Base-by-base conservation (phyloP, 805 yeast species). In the Candida glaebosa region DNA sequence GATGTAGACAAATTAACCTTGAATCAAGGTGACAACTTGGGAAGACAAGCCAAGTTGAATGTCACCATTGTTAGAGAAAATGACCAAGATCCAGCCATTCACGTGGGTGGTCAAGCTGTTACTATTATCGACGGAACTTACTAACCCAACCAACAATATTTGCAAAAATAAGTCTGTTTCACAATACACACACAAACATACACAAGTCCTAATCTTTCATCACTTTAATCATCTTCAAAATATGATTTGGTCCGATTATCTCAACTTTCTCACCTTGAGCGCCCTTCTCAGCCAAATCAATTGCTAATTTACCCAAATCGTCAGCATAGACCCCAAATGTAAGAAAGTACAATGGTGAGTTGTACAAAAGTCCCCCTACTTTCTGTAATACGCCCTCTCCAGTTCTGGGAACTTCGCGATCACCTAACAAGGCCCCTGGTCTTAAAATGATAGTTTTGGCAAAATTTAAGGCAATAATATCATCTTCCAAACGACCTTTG, bases 401-500 rank as follows among this genome's bases (percentile, higher is more conserved):
- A 0, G 76, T 78, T 40, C 69, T 73, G 2, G 60, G 44, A 5
- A 46, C 45, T 14, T 65, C 70, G 52, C 95, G 69, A 20, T 76
- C 74, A 3, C 96, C 96, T 4, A 86, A 51, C 28, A 88, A 64
- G 1, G 69, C 58, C 10, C 96, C 96, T 0, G 96, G 96, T 53
- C 87, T 74, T 42, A 89, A 60, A 46, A 89, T 83, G 39, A 87
- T 75, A 1, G 89, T 80, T 40, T 79, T 70, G n/a, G 81, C 82
- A 60, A 87, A 89, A 19, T 70, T 74, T 43, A 88, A 67, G 0
- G 67, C 79, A 34, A 70, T 61, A 7, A 89, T 65, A 36, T 79
- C 87, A 34, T 80, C 75, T 57, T 89, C 96, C 37, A 85, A 67
- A 39, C 81, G 76, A 20, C 95, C 96, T 58, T 89, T 89, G 61